Conservation (phyloP, 192 early-diverging fungal species). For the Mortierella alpina region DNA sequence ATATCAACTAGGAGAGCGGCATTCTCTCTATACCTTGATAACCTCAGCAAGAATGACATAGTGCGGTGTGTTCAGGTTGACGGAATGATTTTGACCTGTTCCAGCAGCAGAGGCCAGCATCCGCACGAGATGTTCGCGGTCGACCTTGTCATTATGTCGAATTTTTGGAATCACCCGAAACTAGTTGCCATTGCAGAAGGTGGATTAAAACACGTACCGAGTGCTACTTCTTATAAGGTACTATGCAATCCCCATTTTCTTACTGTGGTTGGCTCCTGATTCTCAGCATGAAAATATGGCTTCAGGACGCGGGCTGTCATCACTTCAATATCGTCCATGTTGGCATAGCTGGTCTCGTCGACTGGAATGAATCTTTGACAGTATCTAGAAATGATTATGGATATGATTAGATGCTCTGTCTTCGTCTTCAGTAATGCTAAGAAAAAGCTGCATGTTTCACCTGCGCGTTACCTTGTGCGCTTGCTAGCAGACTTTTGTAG, state of each 20-base stretch:
- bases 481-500: constrained; percentile 48
- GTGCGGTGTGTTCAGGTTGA: constrained; percentile 65
- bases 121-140: constrained; percentile 60
- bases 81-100: constrained; percentile 51
- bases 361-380: constrained; percentile 66
- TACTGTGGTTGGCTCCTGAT: constrained; percentile 39
- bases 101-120: constrained; percentile 62
- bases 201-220: neutral
- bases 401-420: too few species aligned
- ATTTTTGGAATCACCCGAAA: constrained; percentile 68
- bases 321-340: constrained; percentile 59
- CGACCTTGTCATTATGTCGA: constrained; percentile 67
- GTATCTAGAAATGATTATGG: constrained; percentile 42
- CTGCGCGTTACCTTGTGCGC: constrained; percentile 41
- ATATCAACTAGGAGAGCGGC: neutral
- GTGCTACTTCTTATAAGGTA: too few species aligned
- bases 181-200: constrained; percentile 22
- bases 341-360: constrained; percentile 59
- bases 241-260: neutral
- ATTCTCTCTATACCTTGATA: constrained; percentile 57
- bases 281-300: constrained; percentile 56
- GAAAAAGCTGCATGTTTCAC: neutral
- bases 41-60: constrained; percentile 68
- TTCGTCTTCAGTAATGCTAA: too few species aligned
- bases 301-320: constrained; percentile 54